Base-by-base conservation (phyloP, 1,284 basidiomycete genomes). In the Psilocybe mexicana region DNA sequence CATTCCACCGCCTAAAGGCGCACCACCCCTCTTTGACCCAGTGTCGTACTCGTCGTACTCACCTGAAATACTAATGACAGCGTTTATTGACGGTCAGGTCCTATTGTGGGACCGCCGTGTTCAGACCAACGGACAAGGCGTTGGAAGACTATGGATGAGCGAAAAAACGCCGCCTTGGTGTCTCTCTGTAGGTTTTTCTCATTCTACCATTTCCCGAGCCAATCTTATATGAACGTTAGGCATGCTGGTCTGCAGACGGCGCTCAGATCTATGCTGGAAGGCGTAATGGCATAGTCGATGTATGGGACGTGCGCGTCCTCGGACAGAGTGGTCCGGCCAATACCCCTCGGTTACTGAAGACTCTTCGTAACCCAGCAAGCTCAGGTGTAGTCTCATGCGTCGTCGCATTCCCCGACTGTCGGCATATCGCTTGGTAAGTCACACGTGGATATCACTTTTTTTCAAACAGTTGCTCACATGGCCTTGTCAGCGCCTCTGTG, bases 151-250 rank as follows among this genome's bases (percentile, higher is more conserved):
- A 45, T 87, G 89, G 79, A 85, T 95, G 74, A 92, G 88, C 63
- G 92, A 93, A 61, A 93, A 91, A 72, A 94, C 93, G 8, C 94
- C 95, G 24, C 96, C 96, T 0, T 98, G 96, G 96, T 97, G 94
- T 74, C 85, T 96, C 69, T 94, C 94, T 65, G 90, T 93, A 70
- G 70, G 84, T 78, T 10, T n/a, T 26, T 18, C 40, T 46, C n/a
- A 43, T 40, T 52, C 18, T 45, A 38, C 26, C 43, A 18, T 44
- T 4, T 33, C 18, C 18, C 4, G 30, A 33, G 8, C 30, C 30
- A 54, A 42, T 45, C 46, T 30, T 53, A 56, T 58, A 42, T 38
- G 57, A 25, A 50, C 25, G 46, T 12, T 47, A 96, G 94, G 94
- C 94, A n/a, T 93, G 90, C 69, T 99, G 96, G 94, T 94, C 93